A percentile compares a stretch with the other conserved stretches of the same genome.
phyloP scores from a whole-genome alignment of 2,329 filamentous ascomycete species.

The Exutisphaerella laricina region DNA sequence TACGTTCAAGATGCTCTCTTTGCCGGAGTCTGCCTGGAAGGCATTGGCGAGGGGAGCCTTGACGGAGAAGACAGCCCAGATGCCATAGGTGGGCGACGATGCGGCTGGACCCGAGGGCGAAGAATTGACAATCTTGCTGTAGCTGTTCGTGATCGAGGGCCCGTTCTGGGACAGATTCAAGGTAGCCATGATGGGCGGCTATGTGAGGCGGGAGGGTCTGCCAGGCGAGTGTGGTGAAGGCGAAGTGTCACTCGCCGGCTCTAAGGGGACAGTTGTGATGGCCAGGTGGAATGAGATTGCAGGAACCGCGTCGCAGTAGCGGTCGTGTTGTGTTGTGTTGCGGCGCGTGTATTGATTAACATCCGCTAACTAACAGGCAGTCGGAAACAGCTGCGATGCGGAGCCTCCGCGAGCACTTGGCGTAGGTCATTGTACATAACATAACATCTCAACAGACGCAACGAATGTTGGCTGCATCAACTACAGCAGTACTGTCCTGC shows the following conservation, averaged over 20 bases:
- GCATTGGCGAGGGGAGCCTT: conserved; percentile 87
- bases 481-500: too few species aligned
- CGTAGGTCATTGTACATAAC: too few species aligned
- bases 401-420: too few species aligned
- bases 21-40: conserved; percentile 77
- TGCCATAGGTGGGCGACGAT: conserved; percentile 73
- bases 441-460: too few species aligned
- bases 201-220: not conserved
- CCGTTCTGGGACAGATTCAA: conserved; percentile 52
- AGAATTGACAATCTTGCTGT: conserved; percentile 61
- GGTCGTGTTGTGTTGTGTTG: too few species aligned
- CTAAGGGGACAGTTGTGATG: too few species aligned
- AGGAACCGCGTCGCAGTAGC: too few species aligned
- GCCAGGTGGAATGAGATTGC: too few species aligned
- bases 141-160: conserved; percentile 51
- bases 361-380: too few species aligned
- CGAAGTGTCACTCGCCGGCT: conserved; percentile 2
- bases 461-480: too few species aligned
- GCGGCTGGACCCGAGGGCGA: conserved; percentile 52
- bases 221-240: not conserved
- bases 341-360: too few species aligned
- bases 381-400: too few species aligned
- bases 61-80: conserved; percentile 93
- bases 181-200: conserved; percentile 61
- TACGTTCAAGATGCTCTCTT: conserved; percentile 94